A percentile compares a stretch with the other conserved stretches of the same genome.
These are phyloP conservation scores for Limonomyces culmigenus DNA, from an alignment of 1,284 basidiomycete species.

Conservation along the genomic window DNA sequence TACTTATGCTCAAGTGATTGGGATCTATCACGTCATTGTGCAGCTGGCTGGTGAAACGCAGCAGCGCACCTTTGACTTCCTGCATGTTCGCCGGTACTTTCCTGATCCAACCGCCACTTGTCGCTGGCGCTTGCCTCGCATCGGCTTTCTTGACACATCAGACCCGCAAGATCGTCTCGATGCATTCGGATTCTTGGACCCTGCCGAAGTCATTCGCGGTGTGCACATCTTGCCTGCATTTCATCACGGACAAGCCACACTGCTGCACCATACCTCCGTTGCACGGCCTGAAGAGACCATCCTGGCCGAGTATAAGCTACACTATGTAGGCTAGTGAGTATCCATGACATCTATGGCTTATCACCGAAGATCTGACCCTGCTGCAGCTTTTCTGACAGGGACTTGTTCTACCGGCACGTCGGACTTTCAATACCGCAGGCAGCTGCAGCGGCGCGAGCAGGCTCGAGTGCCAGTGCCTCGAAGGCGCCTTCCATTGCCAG, in stretches of 20 bases:
- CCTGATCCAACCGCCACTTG: not conserved
- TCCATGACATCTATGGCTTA: too few species aligned
- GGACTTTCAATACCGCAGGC: too few species aligned
- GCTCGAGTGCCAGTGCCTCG: too few species aligned
- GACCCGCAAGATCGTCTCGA: not conserved
- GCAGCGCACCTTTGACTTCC: not conserved
- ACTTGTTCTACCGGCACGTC: too few species aligned
- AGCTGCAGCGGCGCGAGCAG: too few species aligned
- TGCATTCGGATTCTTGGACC: not conserved
- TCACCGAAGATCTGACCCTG: too few species aligned
- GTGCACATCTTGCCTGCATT: not conserved
- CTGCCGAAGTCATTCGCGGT: not conserved
- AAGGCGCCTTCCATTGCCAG: too few species aligned
- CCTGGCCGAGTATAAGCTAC: too few species aligned
- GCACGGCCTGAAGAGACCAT: too few species aligned
- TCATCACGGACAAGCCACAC: not conserved
- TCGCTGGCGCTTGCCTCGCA: not conserved
- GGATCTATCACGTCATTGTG: not conserved
- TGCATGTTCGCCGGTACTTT: not conserved
- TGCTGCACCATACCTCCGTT: too few species aligned
- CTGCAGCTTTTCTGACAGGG: too few species aligned
- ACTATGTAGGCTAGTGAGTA: too few species aligned
- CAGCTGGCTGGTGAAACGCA: not conserved
- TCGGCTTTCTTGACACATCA: not conserved
- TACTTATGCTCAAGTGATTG: not conserved